Conservation (phyloP, 2,329 filamentous ascomycete genomes). For the Cyclaneusma minus region DNA sequence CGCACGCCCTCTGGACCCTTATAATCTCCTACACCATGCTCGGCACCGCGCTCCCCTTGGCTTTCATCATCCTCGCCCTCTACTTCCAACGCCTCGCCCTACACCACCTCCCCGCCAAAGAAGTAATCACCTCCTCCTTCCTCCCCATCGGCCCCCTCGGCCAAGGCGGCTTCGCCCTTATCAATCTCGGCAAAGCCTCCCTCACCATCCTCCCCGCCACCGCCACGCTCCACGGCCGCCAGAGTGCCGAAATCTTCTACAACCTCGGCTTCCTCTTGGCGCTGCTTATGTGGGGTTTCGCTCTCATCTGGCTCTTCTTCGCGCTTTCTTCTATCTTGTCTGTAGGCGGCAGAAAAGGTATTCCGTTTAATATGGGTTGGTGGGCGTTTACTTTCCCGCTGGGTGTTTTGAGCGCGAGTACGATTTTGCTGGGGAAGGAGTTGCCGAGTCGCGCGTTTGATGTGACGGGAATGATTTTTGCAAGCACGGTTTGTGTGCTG, state of each 20-base stretch:
- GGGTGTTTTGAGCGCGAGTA: slow-evolving; percentile 34
- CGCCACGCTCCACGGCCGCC: slow-evolving; percentile 17
- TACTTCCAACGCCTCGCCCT: slow-evolving; percentile 56
- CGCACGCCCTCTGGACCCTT: slow-evolving; percentile 43
- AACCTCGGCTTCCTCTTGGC: slow-evolving; percentile 34
- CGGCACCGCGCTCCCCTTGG: slow-evolving; percentile 46
- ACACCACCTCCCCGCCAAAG: slow-evolving; percentile 48
- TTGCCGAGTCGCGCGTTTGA: slow-evolving; percentile 19
- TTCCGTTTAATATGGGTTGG: slow-evolving; percentile 47
- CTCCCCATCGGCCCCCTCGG: slow-evolving; percentile 52
- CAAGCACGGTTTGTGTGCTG: slow-evolving; percentile 31
- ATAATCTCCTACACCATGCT: slow-evolving; percentile 53
- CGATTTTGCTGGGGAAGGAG: slow-evolving; percentile 29
- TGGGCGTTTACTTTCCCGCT: slow-evolving; percentile 43
- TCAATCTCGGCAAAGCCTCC: slow-evolving; percentile 26
- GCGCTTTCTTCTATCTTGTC: slow-evolving; percentile 33
- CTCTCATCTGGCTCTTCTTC: slow-evolving; percentile 34
- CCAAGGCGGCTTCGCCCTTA: slow-evolving; percentile 43
- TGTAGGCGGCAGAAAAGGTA: slow-evolving; percentile 23
- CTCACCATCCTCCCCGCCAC: slow-evolving; percentile 23
- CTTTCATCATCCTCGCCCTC: slow-evolving; percentile 46
- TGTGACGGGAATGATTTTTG: slow-evolving; percentile 34
- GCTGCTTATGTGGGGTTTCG: slow-evolving; percentile 38
- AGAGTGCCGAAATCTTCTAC: slow-evolving; percentile 37
- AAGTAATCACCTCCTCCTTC: slow-evolving; percentile 53